Evolutionary conservation across 2,329 filamentous ascomycete species (phyloP), one percentile per base, ranked within the genome.

Genomic region (Pseudovirgaria hyperparasitica): DNA sequence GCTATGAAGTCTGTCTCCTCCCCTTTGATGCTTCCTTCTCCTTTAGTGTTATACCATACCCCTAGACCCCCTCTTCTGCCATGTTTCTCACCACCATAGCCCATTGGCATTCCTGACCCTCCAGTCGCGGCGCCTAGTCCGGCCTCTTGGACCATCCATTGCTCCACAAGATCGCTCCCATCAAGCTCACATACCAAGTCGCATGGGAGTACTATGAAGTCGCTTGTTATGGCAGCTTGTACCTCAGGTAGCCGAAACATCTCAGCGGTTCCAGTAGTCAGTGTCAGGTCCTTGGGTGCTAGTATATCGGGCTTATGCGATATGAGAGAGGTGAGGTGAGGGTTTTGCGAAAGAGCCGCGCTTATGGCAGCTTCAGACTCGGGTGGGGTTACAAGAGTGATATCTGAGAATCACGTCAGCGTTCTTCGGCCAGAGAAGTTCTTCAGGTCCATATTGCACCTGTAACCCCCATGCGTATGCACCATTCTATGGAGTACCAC

Each of bases 1-100:
- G 78, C 82, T 42, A 94, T 70, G 49, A 94, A 94, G 46, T 96
- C 87, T 2, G 84, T 90, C 51, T 93, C 85, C 51, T 94, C 84
- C 23, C 78, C 78, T 57, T 94, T 96, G 35, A 87, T 69, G 19
- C 74, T 72, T 5, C 72, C 74, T 35, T 79, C 77, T 11, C 66
- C 70, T 48, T 82, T 82, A 2, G 85, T 92, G 44, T 87, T 73
- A 52, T 94, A 96, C 75, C 81, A 96, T 2, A 98, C 80, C 5
- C 80, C 78, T 19, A 96, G 61, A 2, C 84, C 90, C 22, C 86
- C 85, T 53, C 79, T 79, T 35, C 72, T 65, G 15, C 70, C 68
- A 3, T 63, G 60, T 29, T 58, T 60, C 43, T 74, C 70, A 21
- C 64, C 67, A 17, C 67, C 65, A 6, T 65, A 45, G 3, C 62